Evolutionary conservation across 2,329 filamentous ascomycete genomes (phyloP).

Genomic region (Plectosphaerella sp.): DNA sequence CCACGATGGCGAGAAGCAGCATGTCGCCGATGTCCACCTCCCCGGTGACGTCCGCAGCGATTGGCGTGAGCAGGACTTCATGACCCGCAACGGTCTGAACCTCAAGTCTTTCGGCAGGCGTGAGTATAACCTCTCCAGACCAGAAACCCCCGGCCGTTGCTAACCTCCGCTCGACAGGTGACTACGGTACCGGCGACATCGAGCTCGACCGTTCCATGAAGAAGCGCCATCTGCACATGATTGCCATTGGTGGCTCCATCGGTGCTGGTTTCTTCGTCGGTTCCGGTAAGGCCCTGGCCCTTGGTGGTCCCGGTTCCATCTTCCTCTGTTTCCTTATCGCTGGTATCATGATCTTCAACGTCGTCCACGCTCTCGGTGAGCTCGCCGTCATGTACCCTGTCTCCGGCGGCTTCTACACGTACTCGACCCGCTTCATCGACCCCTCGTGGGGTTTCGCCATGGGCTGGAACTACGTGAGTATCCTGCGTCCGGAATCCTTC

Average conservation of each 20-base stretch:
- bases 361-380: constrained; percentile 56
- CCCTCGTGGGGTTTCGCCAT: constrained; percentile 56
- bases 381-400: constrained; percentile 58
- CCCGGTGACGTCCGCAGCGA: constrained; percentile 8
- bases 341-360: constrained; percentile 58
- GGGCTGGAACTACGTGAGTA: constrained; percentile 39
- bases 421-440: constrained; percentile 57
- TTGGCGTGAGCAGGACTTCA: constrained; percentile 24
- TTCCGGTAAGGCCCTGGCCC: constrained; percentile 48
- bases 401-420: constrained; percentile 60
- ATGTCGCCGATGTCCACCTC: constrained; percentile 2
- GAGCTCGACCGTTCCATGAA: constrained; percentile 46
- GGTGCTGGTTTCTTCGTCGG: constrained; percentile 61
- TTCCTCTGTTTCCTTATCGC: constrained; percentile 50
- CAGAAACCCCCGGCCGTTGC: not conserved
- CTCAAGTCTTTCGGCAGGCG: constrained; percentile 31
- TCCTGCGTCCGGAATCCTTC: not conserved
- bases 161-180: not conserved
- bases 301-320: constrained; percentile 41
- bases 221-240: constrained; percentile 57
- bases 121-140: constrained; percentile 10
- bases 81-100: constrained; percentile 32
- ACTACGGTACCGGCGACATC: constrained; percentile 8
- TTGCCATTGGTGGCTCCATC: constrained; percentile 57
- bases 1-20: constrained; percentile 13